Evolutionary conservation across 1,139 yeast species (phyloP).

Genomic region (Zhuliangozyma parablackwelliae): DNA sequence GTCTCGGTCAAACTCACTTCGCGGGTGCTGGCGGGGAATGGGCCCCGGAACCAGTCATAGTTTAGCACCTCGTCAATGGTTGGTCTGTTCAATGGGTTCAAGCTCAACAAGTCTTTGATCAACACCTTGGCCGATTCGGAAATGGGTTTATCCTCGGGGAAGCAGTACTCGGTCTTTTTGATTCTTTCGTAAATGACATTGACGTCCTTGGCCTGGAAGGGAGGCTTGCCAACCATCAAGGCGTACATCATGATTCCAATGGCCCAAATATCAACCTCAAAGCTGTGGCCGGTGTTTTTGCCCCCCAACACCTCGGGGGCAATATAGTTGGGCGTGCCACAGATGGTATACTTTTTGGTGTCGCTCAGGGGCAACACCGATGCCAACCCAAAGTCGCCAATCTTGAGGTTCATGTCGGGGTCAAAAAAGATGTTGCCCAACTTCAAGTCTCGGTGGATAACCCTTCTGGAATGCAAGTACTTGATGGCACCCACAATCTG

Average conservation of each 20-base stretch:
- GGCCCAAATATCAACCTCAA: constrained; percentile 96
- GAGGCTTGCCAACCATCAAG: constrained; percentile 87
- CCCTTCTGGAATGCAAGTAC: constrained; percentile 86
- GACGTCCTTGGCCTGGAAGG: constrained; percentile 94
- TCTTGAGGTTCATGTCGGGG: constrained; percentile 84
- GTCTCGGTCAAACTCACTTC: constrained; percentile 54
- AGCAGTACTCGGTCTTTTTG: constrained; percentile 72
- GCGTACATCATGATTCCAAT: constrained; percentile 95
- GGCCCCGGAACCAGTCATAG: constrained; percentile 81
- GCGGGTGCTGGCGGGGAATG: constrained; percentile 74
- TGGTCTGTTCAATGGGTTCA: constrained; percentile 82
- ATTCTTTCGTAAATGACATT: constrained; percentile 90
- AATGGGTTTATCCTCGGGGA: constrained; percentile 71
- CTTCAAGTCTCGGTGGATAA: constrained; percentile 93
- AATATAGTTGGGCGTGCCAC: constrained; percentile 97
- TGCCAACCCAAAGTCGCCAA: constrained; percentile 96
- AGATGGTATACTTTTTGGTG: constrained; percentile 84
- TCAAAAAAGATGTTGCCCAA: constrained; percentile 93
- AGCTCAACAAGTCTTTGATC: constrained; percentile 66
- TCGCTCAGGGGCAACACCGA: constrained; percentile 67
- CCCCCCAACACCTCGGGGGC: constrained; percentile 96
- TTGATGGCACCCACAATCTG: constrained; percentile 93
- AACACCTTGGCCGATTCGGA: constrained; percentile 69
- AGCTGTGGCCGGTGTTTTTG: constrained; percentile 82
- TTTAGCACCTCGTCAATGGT: constrained; percentile 71